Evolutionary conservation across 345 rosid genomes (phyloP), one percentile per base, ranked within the genome.

Genomic region (Angophora floribunda): DNA sequence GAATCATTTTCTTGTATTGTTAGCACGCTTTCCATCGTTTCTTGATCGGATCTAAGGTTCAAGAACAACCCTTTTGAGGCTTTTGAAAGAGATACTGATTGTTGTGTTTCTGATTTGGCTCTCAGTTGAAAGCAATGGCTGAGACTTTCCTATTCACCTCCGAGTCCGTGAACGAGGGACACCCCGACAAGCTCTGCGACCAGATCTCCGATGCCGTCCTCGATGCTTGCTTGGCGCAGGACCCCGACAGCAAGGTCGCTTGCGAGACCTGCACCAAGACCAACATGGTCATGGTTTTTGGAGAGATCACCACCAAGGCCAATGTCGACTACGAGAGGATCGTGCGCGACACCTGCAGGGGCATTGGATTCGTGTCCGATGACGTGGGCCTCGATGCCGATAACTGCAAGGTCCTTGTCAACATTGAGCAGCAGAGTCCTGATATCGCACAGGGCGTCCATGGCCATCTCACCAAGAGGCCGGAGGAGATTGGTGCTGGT

Each of bases 181-280:
- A 95, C 80, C 97, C 97, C 4, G 97, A 95, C 93, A 95, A 95
- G 92, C 96, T 95, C 21, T 95, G 97, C 17, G 97, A 95, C 89
- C 97, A 95, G 93, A 90, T 95, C 90, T 95, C 97, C 10, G 96
- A 95, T 41, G 97, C 97, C 0, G 91, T 95, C 86, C 97, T 95
- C 44, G 97, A 95, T 41, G 96, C 97, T 52, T 95, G 97, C 45
- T 90, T 95, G 52, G 94, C 92, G 16, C 95, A 93, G 89, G 97
- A 95, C 90, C 92, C 96, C 4, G 97, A 95, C 61, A 95, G 97
- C 93, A 95, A 94, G 90, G 97, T 95, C 17, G 97, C 97, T 9
- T 95, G 97, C 53, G 97, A 95, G 91, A 95, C 96, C 7, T 95
- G 97, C 89, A 94, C 95, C 89, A 95, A 95, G 93, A 95, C 97